Evolutionary conservation across 257 asterid genomes (phyloP), one percentile per base, ranked within the genome.

Genomic region (Thymus quinquecostatus): DNA sequence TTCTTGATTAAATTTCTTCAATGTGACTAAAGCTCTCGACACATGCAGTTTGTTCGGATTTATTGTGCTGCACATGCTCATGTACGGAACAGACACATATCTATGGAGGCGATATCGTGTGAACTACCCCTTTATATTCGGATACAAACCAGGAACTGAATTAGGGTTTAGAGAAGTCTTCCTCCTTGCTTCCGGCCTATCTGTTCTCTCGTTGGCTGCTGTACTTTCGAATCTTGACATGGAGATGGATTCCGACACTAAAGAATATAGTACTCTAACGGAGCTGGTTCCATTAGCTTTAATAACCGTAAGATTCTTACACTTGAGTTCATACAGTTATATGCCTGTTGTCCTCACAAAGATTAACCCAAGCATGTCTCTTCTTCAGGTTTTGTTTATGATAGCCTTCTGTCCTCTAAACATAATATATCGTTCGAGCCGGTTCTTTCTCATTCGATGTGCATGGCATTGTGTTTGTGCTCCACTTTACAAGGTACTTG

Each of bases 401-500:
- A 79, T 90, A 68, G 54, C 77, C n/a, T 47, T 88, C 64, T 86
- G 92, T 71, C 98, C 98, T 55, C 82, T 87, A 79, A 76, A 93
- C 82, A 78, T 88, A 68, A 59, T 93, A 47, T 90, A 87, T 59
- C 94, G 92, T 13, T 87, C 97, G 7, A 87, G 95, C 69, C 96
- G 97, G 21, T 81, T 77, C 81, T 88, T 86, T 74, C 89, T 93
- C 65, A 54, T 92, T 5, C 53, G 50, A 21, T 71, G 87, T 54
- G 76, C 80, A 6, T 90, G 95, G 93, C 98, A 55, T 41, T 90
- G 97, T 61, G 49, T 92, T 30, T 83, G 87, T 57, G 96, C 96
- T 61, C 98, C 98, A 33, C 87, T 93, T n/a, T 90, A 87, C 77
- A 92, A 92, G 96, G 98, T 92, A 83, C 34, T 33, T 51, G 32